Percentiles rank a stretch among this genome's conserved stretches.
Conservation (phyloP, 108 stramenopile genomes). For the Stephanodiscus triporus region DNA sequence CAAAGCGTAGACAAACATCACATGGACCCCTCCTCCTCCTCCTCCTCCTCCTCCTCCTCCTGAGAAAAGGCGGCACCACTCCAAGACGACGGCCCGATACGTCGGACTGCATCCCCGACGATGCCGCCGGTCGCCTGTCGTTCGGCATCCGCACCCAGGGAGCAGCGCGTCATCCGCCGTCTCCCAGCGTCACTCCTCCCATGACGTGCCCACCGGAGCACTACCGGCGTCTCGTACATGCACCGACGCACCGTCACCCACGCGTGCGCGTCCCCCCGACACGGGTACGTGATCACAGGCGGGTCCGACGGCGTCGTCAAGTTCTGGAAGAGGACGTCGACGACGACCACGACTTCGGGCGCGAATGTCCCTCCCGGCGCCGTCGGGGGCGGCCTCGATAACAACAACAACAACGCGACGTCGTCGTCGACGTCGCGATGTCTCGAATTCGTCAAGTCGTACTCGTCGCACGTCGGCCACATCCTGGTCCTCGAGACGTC, state of each 20-base stretch:
- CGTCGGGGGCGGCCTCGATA: too few species aligned
- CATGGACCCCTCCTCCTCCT: too few species aligned
- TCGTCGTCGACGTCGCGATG: constrained; percentile 35
- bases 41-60: too few species aligned
- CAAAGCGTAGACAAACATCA: too few species aligned
- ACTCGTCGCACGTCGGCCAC: constrained; percentile 88
- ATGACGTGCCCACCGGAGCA: constrained; percentile 69
- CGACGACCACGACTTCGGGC: constrained; percentile 16
- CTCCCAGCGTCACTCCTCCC: background rate
- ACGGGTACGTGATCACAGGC: constrained; percentile 93
- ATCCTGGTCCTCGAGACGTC: constrained; percentile 64
- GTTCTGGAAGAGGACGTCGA: constrained; percentile 96
- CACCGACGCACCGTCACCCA: constrained; percentile 91
- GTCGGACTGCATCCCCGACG: too few species aligned
- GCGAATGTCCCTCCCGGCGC: too few species aligned
- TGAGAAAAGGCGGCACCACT: too few species aligned
- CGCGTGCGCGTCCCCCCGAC: constrained; percentile 60
- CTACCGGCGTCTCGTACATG: constrained; percentile 91
- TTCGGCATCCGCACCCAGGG: too few species aligned
- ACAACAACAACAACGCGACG: too few species aligned
- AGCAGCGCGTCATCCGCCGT: too few species aligned
- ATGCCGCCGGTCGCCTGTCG: too few species aligned
- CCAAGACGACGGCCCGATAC: too few species aligned
- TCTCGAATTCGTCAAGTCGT: constrained; percentile 98
- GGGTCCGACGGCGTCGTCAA: constrained; percentile 94